phyloP scores from a whole-genome alignment of 345 rosid genomes.

The Populus davidiana region DNA sequence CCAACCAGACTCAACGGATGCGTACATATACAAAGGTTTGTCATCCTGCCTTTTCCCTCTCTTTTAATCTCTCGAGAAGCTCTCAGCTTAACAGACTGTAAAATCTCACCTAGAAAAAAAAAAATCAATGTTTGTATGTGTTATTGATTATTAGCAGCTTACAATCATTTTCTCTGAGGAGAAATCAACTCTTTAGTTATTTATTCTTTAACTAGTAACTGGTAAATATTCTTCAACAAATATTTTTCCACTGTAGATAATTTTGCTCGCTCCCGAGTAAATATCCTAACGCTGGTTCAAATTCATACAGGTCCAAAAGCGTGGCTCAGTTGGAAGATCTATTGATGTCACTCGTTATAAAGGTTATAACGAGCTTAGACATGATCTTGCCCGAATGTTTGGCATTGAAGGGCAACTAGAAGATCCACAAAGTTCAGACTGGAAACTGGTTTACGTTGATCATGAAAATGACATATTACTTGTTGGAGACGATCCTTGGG shows the following conservation, averaged over 20 bases:
- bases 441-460: slow-evolving; percentile 92
- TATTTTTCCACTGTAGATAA: background rate
- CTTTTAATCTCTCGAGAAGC: background rate
- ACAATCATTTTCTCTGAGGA: too few species aligned
- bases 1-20: slow-evolving; percentile 80
- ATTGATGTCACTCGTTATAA: slow-evolving; percentile 83
- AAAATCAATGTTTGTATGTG: too few species aligned
- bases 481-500: slow-evolving; percentile 99
- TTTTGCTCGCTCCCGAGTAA: background rate
- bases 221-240: background rate
- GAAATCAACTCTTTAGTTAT: too few species aligned
- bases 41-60: slow-evolving; percentile 10
- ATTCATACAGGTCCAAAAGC: slow-evolving; percentile 82
- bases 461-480: slow-evolving; percentile 91
- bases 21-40: slow-evolving; percentile 93
- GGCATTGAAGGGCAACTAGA: slow-evolving; percentile 94
- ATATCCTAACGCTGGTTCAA: slow-evolving; percentile 11
- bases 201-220: background rate
- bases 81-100: background rate
- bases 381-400: slow-evolving; percentile 91
- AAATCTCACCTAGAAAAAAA: background rate
- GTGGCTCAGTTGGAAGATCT: slow-evolving; percentile 94
- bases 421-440: slow-evolving; percentile 84
- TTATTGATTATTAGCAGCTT: too few species aligned
- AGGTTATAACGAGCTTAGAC: slow-evolving; percentile 78